Conservation (phyloP, 495 filamentous ascomycete species). For the Penicillium riverlandense region DNA sequence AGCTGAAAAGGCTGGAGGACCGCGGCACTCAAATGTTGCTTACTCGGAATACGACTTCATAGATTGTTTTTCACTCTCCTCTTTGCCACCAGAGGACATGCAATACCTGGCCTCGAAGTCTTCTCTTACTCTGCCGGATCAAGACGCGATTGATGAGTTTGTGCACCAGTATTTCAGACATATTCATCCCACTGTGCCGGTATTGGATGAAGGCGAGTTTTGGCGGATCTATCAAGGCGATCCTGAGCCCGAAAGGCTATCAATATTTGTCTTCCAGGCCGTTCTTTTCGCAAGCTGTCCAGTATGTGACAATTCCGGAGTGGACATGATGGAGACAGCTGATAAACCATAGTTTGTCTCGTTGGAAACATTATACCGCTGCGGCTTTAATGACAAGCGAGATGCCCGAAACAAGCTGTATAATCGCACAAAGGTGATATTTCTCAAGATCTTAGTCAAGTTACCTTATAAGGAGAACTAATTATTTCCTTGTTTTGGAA, state of each 20-base stretch:
- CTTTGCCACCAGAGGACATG: conserved; percentile 35
- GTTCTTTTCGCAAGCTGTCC: conserved; percentile 40
- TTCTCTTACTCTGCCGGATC: conserved; percentile 34
- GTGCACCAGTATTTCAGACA: conserved; percentile 40
- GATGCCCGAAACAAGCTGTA: conserved; percentile 37
- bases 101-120: conserved; percentile 35
- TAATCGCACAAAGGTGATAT: conserved; percentile 29
- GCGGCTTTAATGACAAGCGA: conserved; percentile 36
- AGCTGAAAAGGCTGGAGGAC: too few relatives aligned
- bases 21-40: neutral
- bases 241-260: conserved; percentile 18
- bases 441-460: neutral
- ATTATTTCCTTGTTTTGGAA: neutral
- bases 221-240: conserved; percentile 31
- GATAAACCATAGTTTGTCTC: conserved; percentile 27
- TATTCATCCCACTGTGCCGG: conserved; percentile 38
- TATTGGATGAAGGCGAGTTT: conserved; percentile 41
- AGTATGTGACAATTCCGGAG: conserved; percentile 19
- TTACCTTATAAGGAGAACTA: neutral
- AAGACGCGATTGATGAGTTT: conserved; percentile 33
- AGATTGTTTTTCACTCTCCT: conserved; percentile 20
- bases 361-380: conserved; percentile 26
- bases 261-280: conserved; percentile 42
- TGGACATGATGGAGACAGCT: neutral
- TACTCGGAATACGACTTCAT: conserved; percentile 32